A percentile compares a stretch with the other conserved stretches of the same genome.
Conservation (phyloP, 2,329 filamentous ascomycete species). For the Ophiocordyceps camponoti-saundersi region DNA sequence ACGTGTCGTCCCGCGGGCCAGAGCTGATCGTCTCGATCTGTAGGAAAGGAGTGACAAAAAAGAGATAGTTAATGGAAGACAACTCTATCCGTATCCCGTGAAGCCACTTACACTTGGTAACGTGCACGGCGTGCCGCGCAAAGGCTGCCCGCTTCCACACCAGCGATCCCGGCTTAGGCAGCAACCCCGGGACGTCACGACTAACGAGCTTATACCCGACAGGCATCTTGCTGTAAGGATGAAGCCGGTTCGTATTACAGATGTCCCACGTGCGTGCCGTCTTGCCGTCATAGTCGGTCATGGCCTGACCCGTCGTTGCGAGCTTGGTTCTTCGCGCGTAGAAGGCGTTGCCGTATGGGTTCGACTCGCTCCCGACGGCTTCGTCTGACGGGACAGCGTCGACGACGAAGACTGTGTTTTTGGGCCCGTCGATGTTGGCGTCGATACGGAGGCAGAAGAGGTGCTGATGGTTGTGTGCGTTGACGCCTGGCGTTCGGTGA, state of each 20-base stretch:
- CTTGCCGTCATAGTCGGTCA: slow-evolving; percentile 10
- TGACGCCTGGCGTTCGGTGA: slow-evolving; percentile 30
- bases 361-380: slow-evolving; percentile 48
- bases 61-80: too few species aligned
- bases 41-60: slow-evolving; percentile 27
- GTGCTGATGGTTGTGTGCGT: slow-evolving; percentile 55
- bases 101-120: background rate
- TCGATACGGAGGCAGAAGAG: slow-evolving; percentile 52
- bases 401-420: slow-evolving; percentile 51
- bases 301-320: slow-evolving; percentile 7
- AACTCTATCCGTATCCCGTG: too few species aligned
- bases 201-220: slow-evolving; percentile 29
- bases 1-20: slow-evolving; percentile 25
- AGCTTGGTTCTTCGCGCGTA: slow-evolving; percentile 19
- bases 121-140: slow-evolving; percentile 11
- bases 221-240: slow-evolving; percentile 22
- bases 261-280: slow-evolving; percentile 15
- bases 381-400: slow-evolving; percentile 46
- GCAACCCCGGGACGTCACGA: slow-evolving; percentile 27
- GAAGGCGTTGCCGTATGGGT: slow-evolving; percentile 61
- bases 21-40: slow-evolving; percentile 22
- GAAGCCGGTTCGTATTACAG: slow-evolving; percentile 22
- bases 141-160: slow-evolving; percentile 23
- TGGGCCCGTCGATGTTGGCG: slow-evolving; percentile 43
- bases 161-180: slow-evolving; percentile 21